A percentile compares a stretch with the other conserved stretches of the same genome.
Conservation (phyloP, 331 rosid genomes). For the Arachis monticola region DNA sequence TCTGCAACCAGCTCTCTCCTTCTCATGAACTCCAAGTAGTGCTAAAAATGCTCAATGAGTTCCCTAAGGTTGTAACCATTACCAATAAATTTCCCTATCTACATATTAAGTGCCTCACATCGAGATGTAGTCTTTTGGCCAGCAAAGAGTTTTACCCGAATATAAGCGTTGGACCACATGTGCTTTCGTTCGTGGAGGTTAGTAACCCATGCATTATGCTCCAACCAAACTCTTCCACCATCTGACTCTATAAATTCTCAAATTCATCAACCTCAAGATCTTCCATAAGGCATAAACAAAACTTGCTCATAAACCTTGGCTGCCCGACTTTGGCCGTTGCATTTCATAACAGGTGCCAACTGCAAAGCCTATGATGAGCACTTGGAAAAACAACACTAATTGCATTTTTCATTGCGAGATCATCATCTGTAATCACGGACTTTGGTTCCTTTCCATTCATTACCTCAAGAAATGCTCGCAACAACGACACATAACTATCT, state of each 20-base stretch:
- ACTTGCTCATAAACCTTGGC: not conserved
- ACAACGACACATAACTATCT: not conserved
- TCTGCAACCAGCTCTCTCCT: not conserved
- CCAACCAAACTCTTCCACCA: not conserved
- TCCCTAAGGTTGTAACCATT: too few relatives aligned
- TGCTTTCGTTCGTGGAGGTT: not conserved
- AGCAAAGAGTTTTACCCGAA: not conserved
- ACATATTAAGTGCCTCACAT: too few relatives aligned
- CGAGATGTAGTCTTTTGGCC: not conserved
- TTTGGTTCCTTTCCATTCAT: not conserved
- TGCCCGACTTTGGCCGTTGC: too few relatives aligned
- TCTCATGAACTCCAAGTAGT: too few relatives aligned
- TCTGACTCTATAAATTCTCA: fast-evolving
- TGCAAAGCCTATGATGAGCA: not conserved
- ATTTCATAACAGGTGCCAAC: not conserved
- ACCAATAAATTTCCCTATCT: too few relatives aligned
- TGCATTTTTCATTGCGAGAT: not conserved
- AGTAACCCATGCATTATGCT: not conserved
- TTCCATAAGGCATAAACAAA: not conserved
- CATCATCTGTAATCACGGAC: not conserved
- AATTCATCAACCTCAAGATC: not conserved
- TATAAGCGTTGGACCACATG: not conserved
- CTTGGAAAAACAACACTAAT: not conserved
- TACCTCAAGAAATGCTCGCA: not conserved
- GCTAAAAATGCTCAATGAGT: too few relatives aligned